Evolutionary conservation across 495 filamentous ascomycete species (phyloP), one percentile per base, ranked within the genome.

Genomic region (Penicillium chermesinum): DNA sequence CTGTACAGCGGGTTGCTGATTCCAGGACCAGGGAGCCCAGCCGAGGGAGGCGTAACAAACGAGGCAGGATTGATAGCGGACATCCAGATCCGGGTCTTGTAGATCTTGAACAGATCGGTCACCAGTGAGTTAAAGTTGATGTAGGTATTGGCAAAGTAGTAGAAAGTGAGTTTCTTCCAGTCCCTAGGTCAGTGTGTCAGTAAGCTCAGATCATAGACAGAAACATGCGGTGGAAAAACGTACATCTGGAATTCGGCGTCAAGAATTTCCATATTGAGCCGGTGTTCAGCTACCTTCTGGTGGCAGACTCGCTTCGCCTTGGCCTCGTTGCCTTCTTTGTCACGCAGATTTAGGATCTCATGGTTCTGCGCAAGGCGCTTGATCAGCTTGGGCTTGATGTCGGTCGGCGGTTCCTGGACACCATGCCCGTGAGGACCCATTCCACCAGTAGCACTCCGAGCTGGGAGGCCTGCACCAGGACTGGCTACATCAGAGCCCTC

Each of bases 241-340:
- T 74, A 96, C 93, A 95, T 89, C 60, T 98, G 93, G 64, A 95
- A 98, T 65, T 98, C 93, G n/a, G 93, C 93, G 67, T 98, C 93
- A 12, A 98, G 79, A 48, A 98, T 96, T 60, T 98, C 93, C 93
- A 98, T 96, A 48, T 91, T 88, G 9, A 98, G 78, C 35, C 88
- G 85, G 68, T 97, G 91, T 57, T 97, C 93, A 38, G 81, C 83
- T 32, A 96, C 94, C 64, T 98, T 98, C 57, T 91, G 86, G 72
- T 95, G 91, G 57, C 89, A 96, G 37, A 96, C 84, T 18, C 93
- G 82, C 71, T 96, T 96, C 12, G 93, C 93, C 61, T 97, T 98
- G 27, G 94, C 94, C 65, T 98, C 93, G 48, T 91, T 90, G 21
- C 91, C 93, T 69, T 98, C 93, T 63, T 98, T 98, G 43, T 97